Base-by-base conservation (phyloP, 2,329 filamentous ascomycete genomes). In the Hymenoscyphus repandus region DNA sequence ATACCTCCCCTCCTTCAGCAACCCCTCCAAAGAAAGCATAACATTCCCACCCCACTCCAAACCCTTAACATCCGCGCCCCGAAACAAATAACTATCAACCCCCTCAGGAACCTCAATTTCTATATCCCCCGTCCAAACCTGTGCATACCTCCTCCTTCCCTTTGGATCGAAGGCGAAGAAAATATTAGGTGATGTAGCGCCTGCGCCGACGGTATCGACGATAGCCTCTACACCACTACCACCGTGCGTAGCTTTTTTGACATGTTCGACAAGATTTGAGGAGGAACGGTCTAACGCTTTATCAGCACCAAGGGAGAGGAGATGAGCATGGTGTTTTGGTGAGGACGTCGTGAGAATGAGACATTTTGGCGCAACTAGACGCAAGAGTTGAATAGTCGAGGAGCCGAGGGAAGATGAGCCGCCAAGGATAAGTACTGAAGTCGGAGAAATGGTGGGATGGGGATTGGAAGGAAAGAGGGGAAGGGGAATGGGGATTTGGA, bases 351-450 rank as follows among this genome's bases (percentile, higher is more conserved):
- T 45, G 1, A 55, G 17, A 20, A 55, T 52, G 2, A n/a, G 31
- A 17, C 33, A 33, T 6, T 31, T n/a, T 15, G 52, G 52, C 9
- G 49, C 7, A 9, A 49, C 33, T 5, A 55, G 49, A 9, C 49
- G 49, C 34, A 55, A 45, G 20, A 55, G 52, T 42, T 55, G 52
- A 31, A 52, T 52, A 9, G 45, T 33, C 10, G 52, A 49, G 9
- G 49, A 45, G 31, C 52, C 52, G 9, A 55, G 12, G 11, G 44
- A 49, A 32, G 52, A 55, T 27, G 49, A 52, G 5, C 52, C 52
- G 31, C 52, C 52, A 4, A 55, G 49, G 33, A 55, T 47, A 31
- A 55, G 45, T 33, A 50, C 27, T 30, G 49, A 45, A 27, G 41
- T 30, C 15, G 49, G 37, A n/a, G n/a, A n/a, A n/a, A n/a, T n/a